Base-by-base conservation (phyloP, 2,329 filamentous ascomycete species). In the Diaporthe nobilis region DNA sequence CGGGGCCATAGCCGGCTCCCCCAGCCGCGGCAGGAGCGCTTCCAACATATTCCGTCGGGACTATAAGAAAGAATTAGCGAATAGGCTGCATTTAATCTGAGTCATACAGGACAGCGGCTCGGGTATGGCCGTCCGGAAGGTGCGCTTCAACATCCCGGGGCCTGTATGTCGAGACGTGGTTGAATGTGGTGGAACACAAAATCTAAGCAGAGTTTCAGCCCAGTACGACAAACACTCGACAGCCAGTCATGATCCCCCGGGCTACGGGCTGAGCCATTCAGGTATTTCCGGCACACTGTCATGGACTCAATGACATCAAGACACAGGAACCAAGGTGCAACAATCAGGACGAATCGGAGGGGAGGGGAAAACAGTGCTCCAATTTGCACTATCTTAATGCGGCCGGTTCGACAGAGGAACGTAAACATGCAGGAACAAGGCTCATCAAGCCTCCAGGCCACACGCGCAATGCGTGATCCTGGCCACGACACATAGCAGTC, bases 281-380 rank as follows among this genome's bases (percentile, higher is more conserved):
- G 4, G 12, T 13, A 42, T 25, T 20, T 61, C 6, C 20, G 25
- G 22, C 37, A 17, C 17, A 17, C 12, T 25, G 22, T 42, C 25
- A 49, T 12, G 20, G 1, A 10, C 6, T 34, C 20, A 25, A 37
- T 39, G 47, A 39, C 22, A 53, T 20, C 47, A 53, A n/a, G 47
- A 25, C 65, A 70, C n/a, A 4, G 49, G 4, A 17, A 37, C 42
- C n/a, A 25, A 28, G 15, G n/a, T 22, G 8, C n/a, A 28, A 20
- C 22, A 42, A 55, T 53, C 47, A 68, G 65, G 15, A 28, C 49
- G 49, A 39, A 25, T 28, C n/a, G 13, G 31, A 55, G 9, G 49
- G 65, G 47, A 25, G 65, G 65, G 65, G n/a, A 42, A 31, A 70
- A 55, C 34, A 55, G 65, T 70, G 65, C 34, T 70, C 65, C 65